Conservation (phyloP, 2,329 filamentous ascomycete species). For the Trichoderma cornu-damae region DNA sequence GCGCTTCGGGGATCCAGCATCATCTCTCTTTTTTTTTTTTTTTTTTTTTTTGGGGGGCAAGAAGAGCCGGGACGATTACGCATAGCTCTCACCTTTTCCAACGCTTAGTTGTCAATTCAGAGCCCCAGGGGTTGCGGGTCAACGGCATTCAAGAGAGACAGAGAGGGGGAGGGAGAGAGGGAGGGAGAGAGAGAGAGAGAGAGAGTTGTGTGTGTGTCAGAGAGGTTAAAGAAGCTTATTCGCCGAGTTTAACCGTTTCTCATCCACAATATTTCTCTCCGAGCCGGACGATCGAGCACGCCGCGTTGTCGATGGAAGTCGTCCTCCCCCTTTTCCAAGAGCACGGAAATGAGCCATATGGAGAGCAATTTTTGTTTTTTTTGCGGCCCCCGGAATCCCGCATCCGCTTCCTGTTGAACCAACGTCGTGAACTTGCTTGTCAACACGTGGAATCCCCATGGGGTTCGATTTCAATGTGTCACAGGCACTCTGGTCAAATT, state of each 20-base stretch:
- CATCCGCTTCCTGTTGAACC: background rate
- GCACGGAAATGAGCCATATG: background rate
- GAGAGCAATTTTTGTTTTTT: background rate
- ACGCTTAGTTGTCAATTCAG: background rate
- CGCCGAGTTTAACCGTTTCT: background rate
- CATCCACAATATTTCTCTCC: background rate
- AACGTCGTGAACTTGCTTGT: slow-evolving; percentile 3
- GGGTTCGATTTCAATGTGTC: slow-evolving; percentile 12
- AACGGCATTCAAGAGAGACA: background rate
- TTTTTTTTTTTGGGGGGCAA: no score
- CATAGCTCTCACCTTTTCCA: background rate
- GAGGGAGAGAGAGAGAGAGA: no score
- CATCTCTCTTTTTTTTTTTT: no score
- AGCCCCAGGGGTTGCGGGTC: background rate
- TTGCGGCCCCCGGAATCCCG: slow-evolving; percentile 4
- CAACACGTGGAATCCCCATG: slow-evolving; percentile 17
- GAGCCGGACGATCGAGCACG: background rate
- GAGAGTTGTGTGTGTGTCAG: no score
- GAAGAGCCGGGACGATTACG: background rate
- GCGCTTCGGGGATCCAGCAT: background rate
- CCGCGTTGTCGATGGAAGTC: background rate
- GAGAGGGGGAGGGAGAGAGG: no score
- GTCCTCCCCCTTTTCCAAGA: background rate
- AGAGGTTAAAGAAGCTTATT: background rate
- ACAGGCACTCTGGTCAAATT: background rate